Evolutionary conservation across 192 early-diverging fungal species (phyloP), one percentile per base, ranked within the genome.

Genomic region (Gamsiella multidivaricata): DNA sequence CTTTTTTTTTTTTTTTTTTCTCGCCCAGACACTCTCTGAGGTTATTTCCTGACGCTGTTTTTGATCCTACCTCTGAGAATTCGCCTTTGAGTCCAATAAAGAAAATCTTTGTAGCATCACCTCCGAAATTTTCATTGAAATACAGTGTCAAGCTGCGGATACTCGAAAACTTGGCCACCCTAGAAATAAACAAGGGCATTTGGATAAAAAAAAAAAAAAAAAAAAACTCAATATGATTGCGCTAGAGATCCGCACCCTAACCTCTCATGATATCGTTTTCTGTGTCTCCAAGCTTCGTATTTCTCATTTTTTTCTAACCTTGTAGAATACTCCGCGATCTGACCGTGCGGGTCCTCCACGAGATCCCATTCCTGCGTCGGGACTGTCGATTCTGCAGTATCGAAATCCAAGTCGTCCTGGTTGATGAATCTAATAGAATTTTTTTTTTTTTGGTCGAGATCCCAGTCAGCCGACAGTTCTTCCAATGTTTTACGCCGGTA

Each of bases 71-170:
- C 83, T 89, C 86, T 54, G 87, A 90, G 87, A 89, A 96, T 66
- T 97, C 97, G 39, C 97, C 97, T 59, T 95, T 94, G 69, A 99
- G 88, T 12, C 94, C 95, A 80, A 99, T 82, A 65, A 91, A 99
- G 18, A 73, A 81, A 36, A 99, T 86, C 41, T 78, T 82, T 22
- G 93, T 93, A 3, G 83, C 84, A n/a, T 94, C 93, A 34, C 69
- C 92, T 15, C 90, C 92, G 81, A 90, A 94, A 67, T 94, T 94
- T 5, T 78, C 80, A 3, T 92, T 90, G 69, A 99, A 91, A 70
- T 86, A 96, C 61, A 99, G 65, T 1, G 92, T 90, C 53, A 99
- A 73, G 46, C 88, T 90, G 28, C 93, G 83, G 22, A 97, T 89
- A 66, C 86, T 90, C 33, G 84, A 80, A 59, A 97, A 96, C 70